Conservation (phyloP, 179 eudicot species). For the Monotropa hypopitys region DNA sequence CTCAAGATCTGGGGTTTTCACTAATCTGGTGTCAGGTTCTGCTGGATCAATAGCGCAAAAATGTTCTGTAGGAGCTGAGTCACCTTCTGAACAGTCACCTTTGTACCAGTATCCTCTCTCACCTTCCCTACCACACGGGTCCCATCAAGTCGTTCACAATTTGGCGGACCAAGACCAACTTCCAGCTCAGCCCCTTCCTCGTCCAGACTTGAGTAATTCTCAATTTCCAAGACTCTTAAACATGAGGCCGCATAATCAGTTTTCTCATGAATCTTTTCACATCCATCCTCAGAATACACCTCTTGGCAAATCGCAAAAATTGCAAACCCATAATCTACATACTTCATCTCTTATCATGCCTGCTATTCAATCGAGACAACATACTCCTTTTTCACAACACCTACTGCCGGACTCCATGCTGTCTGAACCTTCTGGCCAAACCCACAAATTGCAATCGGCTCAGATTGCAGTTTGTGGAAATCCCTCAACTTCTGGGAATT, state of each 20-base stretch:
- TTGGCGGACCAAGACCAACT: constrained; percentile 30
- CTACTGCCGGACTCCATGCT: constrained; percentile 15
- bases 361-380: constrained; percentile 25
- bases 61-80: constrained; percentile 15
- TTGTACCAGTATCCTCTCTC: constrained; percentile 34
- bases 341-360: constrained; percentile 17
- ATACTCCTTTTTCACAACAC: constrained; percentile 19
- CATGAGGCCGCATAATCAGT: constrained; percentile 18
- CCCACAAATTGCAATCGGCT: constrained; percentile 20
- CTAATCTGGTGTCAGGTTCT: constrained; percentile 21
- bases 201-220: constrained; percentile 34
- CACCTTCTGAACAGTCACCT: constrained; percentile 27
- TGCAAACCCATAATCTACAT: constrained; percentile 21
- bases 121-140: constrained; percentile 25
- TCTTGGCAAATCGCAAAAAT: constrained; percentile 23
- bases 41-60: constrained; percentile 29
- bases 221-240: constrained; percentile 21
- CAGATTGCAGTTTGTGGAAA: constrained; percentile 14
- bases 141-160: constrained; percentile 26
- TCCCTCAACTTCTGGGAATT: constrained; percentile 17
- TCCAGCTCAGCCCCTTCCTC: constrained; percentile 25
- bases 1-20: constrained; percentile 10
- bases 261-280: constrained; percentile 24
- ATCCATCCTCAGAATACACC: constrained; percentile 20
- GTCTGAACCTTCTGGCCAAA: constrained; percentile 27